These are phyloP conservation scores for Polygonum aviculare DNA, from an alignment of 148 eudicot species.

Conservation along the genomic window DNA sequence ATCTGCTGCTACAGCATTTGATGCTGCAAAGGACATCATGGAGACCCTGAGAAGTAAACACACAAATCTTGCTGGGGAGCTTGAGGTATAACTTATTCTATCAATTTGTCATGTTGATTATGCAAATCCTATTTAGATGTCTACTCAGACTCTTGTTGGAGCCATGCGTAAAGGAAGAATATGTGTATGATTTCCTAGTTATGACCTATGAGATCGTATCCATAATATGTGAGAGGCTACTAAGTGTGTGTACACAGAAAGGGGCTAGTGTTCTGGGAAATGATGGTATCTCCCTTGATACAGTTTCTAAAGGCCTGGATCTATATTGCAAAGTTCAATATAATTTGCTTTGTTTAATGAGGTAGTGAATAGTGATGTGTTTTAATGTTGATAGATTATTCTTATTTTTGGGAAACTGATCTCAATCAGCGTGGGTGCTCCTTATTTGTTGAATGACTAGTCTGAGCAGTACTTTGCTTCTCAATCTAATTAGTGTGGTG, in stretches of 20 bases:
- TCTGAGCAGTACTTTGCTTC: background rate
- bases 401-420: background rate
- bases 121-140: background rate
- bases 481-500: background rate
- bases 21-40: slow-evolving; percentile 97
- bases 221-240: background rate
- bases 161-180: background rate
- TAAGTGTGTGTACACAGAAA: background rate
- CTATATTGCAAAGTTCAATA: background rate
- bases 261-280: background rate
- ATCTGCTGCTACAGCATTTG: slow-evolving; percentile 94
- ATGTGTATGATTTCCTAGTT: background rate
- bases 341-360: background rate
- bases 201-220: background rate
- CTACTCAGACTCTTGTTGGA: background rate
- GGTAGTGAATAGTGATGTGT: background rate
- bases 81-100: slow-evolving; percentile 46
- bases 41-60: slow-evolving; percentile 98
- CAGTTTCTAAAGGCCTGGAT: background rate
- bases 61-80: slow-evolving; percentile 92
- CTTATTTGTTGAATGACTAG: background rate
- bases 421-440: background rate
- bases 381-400: background rate
- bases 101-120: background rate
- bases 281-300: background rate